Evolutionary conservation across 164 flowering plant species (phyloP), one percentile per base, ranked within the genome.

Genomic region (Cinnamomum micranthum): DNA sequence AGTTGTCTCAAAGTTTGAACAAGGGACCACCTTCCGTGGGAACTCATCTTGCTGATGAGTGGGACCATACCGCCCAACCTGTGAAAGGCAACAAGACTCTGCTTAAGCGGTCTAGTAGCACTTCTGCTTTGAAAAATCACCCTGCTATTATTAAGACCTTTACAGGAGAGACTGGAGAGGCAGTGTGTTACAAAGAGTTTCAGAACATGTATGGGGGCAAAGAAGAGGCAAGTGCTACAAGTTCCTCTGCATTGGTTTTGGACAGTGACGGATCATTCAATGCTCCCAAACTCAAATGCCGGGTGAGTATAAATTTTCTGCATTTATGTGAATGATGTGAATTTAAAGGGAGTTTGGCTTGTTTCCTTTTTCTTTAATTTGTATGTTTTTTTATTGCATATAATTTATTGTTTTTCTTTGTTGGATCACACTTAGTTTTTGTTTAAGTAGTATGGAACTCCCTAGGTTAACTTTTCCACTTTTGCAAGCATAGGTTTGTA

Each of bases 131-230:
- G 75, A 76, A 74, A 63, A 63, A 25, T 64, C 71, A 50, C 5
- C 67, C 71, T 33, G 75, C 72, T 71, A 23, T 33, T 23, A 77
- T 67, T 50, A 71, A 71, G 62, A n/a, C 73, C 25, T 70, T 76
- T 73, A 23, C 69, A 25, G 64, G 50, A 12, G 70, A 60, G 75
- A 70, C 67, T 35, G 74, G 73, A 35, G 70, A 73, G 24, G 41
- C 75, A 13, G 35, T 74, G 14, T 76, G 84, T 62, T 83, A 89
- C 27, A 89, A 92, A 80, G 83, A 87, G 78, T 89, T 86, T 79
- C 87, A 84, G 69, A 79, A 80, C 77, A 80, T 91, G 15, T 79
- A 85, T 77, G 71, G 79, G 79, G 79, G 68, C 52, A 82, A 72
- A 50, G 71, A 55, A 33, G 80, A 69, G 68, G 15, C 60, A 50